Evolutionary conservation across 208 protist species (phyloP), one percentile per base, ranked within the genome.

Genomic region (Crithidia sp.): DNA sequence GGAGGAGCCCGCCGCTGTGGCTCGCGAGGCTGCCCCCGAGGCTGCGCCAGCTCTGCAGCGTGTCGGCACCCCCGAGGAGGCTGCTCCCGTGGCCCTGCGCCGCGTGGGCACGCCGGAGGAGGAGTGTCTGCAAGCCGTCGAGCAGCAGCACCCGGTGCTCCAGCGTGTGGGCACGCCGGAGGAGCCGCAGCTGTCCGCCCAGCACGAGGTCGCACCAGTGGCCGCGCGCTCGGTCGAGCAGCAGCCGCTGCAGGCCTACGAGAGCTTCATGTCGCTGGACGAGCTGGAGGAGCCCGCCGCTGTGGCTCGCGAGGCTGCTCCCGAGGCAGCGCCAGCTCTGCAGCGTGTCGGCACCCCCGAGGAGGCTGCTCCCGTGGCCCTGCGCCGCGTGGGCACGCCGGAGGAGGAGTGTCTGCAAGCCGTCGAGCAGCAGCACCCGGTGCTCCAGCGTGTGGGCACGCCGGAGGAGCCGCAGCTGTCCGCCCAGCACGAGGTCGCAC

Each of bases 231-330:
- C 44, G 37, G 45, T 37, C 41, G 59, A 49, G 57, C 28, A 28
- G 3, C 13, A n/a, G 2, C 8, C n/a, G 16, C 50, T 71, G 37
- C 65, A 59, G 3, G 72, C 44, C 50, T 55, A 37, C 16, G 72
- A 77, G 57, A 77, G 72, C 64, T 71, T 77, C 56, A 45, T 62
- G 49, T 71, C 72, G 12, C 61, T 64, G 6, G 72, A 71, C 19
- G 6, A 1, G 40, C 50, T 54, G 56, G 67, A 41, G 41, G 40
- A 58, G 52, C 52, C 7, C n/a, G n/a, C n/a, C n/a, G n/a, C n/a
- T n/a, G n/a, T n/a, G n/a, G n/a, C n/a, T n/a, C n/a, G n/a, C n/a
- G n/a, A n/a, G n/a, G 52, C 52, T 6, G 14, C 13, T 7, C 52
- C 12, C 52, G 12, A 39, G 6, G 58, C 19, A 7, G 62, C 39